These are phyloP conservation scores for Trichomonascaceae sp. DNA, from an alignment of 1,139 yeast species.

Conservation along the genomic window DNA sequence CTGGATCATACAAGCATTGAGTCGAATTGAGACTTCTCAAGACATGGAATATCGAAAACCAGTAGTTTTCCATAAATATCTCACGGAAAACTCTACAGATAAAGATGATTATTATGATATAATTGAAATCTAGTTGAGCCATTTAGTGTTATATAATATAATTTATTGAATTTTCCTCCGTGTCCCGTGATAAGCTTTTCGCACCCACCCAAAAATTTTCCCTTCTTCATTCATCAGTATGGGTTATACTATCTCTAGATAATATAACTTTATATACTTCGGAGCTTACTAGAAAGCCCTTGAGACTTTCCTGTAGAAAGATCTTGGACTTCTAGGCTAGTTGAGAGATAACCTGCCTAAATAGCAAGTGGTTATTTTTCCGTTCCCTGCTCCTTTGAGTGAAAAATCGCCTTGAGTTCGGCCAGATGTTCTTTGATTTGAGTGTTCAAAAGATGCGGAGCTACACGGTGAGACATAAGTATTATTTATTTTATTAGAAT, in stretches of 20 bases:
- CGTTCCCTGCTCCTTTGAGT: conserved; percentile 30
- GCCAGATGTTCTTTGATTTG: conserved; percentile 19
- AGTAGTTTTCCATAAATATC: not conserved
- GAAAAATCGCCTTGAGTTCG: conserved; percentile 23
- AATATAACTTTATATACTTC: conserved; percentile 21
- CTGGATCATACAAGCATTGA: conserved; percentile 4
- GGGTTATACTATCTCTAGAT: conserved; percentile 29
- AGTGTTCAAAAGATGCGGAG: conserved; percentile 20
- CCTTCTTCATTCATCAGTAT: conserved; percentile 26
- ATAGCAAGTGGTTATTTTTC: conserved; percentile 28
- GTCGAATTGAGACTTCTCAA: not conserved
- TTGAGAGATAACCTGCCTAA: conserved; percentile 28
- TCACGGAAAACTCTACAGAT: conserved; percentile 1
- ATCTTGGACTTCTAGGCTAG: conserved; percentile 21
- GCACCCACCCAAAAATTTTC: conserved; percentile 11
- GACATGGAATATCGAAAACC: too few relatives aligned
- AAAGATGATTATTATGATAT: not conserved
- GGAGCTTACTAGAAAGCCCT: conserved; percentile 23
- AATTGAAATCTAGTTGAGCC: not conserved
- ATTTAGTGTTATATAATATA: not conserved
- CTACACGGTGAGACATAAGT: conserved; percentile 5
- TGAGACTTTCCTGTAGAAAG: conserved; percentile 22
- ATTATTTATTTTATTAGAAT: not conserved
- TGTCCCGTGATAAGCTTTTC: not conserved
- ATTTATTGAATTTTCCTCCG: not conserved